Conservation (phyloP, 306 rosid genomes). For the Acacia crassicarpa region DNA sequence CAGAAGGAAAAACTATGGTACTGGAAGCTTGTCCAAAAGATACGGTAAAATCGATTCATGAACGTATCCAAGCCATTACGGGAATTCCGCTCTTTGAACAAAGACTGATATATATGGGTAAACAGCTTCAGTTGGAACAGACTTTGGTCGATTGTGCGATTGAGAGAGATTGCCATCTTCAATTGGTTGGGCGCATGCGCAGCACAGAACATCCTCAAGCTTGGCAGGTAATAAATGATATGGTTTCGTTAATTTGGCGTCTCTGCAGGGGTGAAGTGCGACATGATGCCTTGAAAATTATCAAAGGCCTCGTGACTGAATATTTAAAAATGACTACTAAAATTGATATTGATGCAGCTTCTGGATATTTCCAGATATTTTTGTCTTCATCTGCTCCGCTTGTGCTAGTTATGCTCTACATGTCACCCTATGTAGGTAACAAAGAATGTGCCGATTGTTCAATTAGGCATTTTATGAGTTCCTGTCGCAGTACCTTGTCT, state of each 20-base stretch:
- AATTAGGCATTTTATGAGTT: constrained; percentile 64
- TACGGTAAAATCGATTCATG: constrained; percentile 64
- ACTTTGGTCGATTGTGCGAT: constrained; percentile 67
- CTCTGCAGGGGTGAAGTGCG: constrained; percentile 57
- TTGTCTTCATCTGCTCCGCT: constrained; percentile 54
- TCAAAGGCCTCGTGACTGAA: constrained; percentile 44
- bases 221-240: constrained; percentile 78
- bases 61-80: constrained; percentile 51
- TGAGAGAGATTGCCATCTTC: constrained; percentile 62
- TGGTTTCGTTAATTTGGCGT: constrained; percentile 48
- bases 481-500: constrained; percentile 42
- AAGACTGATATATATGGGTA: constrained; percentile 76
- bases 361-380: constrained; percentile 63
- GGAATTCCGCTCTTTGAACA: constrained; percentile 70
- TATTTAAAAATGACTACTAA: constrained; percentile 47
- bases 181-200: constrained; percentile 76
- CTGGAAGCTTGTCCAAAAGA: constrained; percentile 61
- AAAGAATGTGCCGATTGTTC: constrained; percentile 54
- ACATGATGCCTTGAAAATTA: constrained; percentile 32
- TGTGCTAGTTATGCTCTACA: constrained; percentile 68
- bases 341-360: constrained; percentile 37
- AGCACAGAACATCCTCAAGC: constrained; percentile 78
- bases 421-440: constrained; percentile 55
- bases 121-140: constrained; percentile 83
- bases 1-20: constrained; percentile 56